Conservation (phyloP, 495 filamentous ascomycete species). For the Podospora fimiseda region DNA sequence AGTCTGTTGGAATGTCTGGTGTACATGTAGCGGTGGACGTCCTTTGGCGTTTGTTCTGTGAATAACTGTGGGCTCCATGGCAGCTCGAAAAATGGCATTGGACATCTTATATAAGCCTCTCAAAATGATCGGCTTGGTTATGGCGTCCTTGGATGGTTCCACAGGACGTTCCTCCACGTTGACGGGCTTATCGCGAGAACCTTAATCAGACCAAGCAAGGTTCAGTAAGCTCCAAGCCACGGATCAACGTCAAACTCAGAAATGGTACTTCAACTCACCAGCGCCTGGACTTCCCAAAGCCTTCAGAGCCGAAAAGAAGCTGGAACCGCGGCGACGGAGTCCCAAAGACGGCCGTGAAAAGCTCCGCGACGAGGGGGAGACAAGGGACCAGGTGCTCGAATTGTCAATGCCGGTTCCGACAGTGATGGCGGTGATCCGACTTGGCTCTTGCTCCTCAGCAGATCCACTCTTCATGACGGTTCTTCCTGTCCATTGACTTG, state of each 20-base stretch:
- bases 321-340: conserved; percentile 35
- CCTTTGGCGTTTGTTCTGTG: conserved; percentile 35
- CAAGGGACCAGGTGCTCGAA: conserved; percentile 1
- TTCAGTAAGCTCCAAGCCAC: conserved; percentile 10
- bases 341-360: conserved; percentile 26
- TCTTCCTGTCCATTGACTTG: conserved; percentile 17
- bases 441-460: conserved; percentile 11
- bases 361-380: background rate
- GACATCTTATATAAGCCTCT: conserved; percentile 34
- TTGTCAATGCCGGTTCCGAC: conserved; percentile 4
- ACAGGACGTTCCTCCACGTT: background rate
- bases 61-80: conserved; percentile 41
- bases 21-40: conserved; percentile 21
- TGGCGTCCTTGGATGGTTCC: background rate
- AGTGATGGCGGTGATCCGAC: conserved; percentile 8
- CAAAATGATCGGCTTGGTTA: conserved; percentile 21
- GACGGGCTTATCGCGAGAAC: conserved; percentile 22
- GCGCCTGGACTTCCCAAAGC: conserved; percentile 36
- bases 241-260: background rate
- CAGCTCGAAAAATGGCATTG: conserved; percentile 33
- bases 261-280: conserved; percentile 24
- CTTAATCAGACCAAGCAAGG: conserved; percentile 8
- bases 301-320: conserved; percentile 38
- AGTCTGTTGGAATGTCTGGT: conserved; percentile 12
- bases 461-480: conserved; percentile 25